Conservation (phyloP, 192 early-diverging fungal genomes). For the Coemansia sp. region DNA sequence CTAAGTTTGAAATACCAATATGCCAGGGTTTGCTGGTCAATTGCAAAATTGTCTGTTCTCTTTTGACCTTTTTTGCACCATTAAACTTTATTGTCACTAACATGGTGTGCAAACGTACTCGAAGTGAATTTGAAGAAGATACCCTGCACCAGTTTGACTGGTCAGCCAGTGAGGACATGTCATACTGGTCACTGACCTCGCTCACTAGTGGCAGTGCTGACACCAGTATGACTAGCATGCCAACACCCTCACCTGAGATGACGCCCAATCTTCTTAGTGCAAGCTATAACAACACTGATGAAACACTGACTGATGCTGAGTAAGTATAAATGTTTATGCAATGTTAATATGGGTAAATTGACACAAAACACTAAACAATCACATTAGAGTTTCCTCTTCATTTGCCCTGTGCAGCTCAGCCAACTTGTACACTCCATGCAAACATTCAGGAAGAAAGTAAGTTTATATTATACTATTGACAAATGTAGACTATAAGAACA, state of each 20-base stretch:
- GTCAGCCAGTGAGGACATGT: constrained; percentile 21
- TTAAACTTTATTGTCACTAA: background rate
- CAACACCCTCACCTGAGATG: constrained; percentile 17
- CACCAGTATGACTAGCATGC: constrained; percentile 15
- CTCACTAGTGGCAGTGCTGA: constrained; percentile 15
- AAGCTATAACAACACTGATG: constrained; percentile 17
- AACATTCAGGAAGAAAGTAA: background rate
- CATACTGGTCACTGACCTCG: constrained; percentile 25
- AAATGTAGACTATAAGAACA: background rate
- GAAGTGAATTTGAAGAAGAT: constrained; percentile 1
- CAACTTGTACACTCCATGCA: background rate
- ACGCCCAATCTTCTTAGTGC: background rate
- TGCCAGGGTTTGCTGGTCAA: background rate
- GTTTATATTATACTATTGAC: background rate
- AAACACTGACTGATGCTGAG: constrained; percentile 11
- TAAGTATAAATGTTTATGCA: constrained; percentile 3
- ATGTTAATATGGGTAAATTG: background rate
- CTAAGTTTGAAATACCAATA: background rate
- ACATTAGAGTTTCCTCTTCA: background rate
- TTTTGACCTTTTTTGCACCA: background rate
- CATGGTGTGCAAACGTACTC: constrained; percentile 13
- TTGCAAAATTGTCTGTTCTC: background rate
- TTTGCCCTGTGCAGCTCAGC: background rate
- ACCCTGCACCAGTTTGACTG: constrained; percentile 17
- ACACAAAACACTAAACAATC: background rate